Evolutionary conservation across 495 filamentous ascomycete genomes (phyloP).

Genomic region (Trichoderma parareesei): DNA sequence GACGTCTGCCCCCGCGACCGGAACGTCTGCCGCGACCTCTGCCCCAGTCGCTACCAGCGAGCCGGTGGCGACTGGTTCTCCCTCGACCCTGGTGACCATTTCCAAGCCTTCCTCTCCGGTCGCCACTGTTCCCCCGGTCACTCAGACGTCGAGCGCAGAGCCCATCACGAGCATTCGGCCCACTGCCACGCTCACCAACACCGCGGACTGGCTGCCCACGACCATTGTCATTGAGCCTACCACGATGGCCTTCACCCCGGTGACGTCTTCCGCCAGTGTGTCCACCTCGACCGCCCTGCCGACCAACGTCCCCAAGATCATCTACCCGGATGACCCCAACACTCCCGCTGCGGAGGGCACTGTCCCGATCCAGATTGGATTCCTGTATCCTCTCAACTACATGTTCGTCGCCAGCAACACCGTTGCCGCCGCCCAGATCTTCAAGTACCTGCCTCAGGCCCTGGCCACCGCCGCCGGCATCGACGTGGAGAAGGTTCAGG

Average conservation of each 20-base stretch:
- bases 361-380: slow-evolving; percentile 72
- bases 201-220: slow-evolving; percentile 36
- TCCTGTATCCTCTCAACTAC: slow-evolving; percentile 73
- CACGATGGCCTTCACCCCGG: slow-evolving; percentile 22
- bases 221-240: slow-evolving; percentile 34
- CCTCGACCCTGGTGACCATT: background rate
- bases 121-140: background rate
- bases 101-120: background rate
- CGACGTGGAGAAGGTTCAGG: slow-evolving; percentile 42
- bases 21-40: background rate
- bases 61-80: background rate
- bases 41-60: background rate
- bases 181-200: slow-evolving; percentile 32
- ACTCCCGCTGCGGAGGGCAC: slow-evolving; percentile 48
- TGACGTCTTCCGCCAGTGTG: slow-evolving; percentile 16
- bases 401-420: slow-evolving; percentile 62
- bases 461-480: slow-evolving; percentile 59
- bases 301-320: slow-evolving; percentile 60
- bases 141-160: background rate
- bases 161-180: slow-evolving; percentile 29
- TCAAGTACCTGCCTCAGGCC: slow-evolving; percentile 67
- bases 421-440: slow-evolving; percentile 77
- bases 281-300: slow-evolving; percentile 42
- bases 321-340: slow-evolving; percentile 47
- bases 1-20: background rate